Evolutionary conservation across 1,284 basidiomycete genomes (phyloP).

Genomic region (Fomitopsis betulina): DNA sequence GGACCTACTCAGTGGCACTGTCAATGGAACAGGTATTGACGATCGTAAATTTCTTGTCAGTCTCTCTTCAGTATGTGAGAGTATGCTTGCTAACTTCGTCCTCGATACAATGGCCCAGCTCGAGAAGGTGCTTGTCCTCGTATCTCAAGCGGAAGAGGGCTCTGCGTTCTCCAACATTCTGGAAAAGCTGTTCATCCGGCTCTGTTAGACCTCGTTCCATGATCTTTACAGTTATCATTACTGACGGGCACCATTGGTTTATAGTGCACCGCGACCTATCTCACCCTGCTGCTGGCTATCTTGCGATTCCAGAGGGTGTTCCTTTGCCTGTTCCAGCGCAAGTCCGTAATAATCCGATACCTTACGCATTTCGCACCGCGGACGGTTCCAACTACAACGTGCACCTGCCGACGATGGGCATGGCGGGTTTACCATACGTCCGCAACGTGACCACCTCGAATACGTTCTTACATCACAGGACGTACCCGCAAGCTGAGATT

Average conservation of each 20-base stretch:
- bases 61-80: background rate
- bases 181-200: constrained; percentile 38
- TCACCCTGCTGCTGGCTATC: constrained; percentile 65
- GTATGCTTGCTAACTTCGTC: too few relatives aligned
- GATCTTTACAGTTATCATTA: background rate
- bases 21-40: constrained; percentile 36
- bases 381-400: constrained; percentile 77
- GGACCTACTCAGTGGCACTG: background rate
- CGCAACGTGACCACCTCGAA: constrained; percentile 60
- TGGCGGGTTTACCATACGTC: constrained; percentile 71
- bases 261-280: constrained; percentile 67
- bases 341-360: background rate
- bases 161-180: constrained; percentile 35
- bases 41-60: constrained; percentile 51
- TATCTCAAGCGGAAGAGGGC: constrained; percentile 53
- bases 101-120: constrained; percentile 38
- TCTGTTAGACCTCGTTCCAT: constrained; percentile 34
- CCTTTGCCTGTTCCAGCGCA: background rate
- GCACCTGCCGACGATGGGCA: constrained; percentile 65
- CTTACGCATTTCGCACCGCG: constrained; percentile 54
- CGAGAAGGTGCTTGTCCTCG: constrained; percentile 59
- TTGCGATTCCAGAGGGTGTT: constrained; percentile 27
- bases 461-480: constrained; percentile 33
- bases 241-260: background rate
- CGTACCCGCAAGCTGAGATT: constrained; percentile 62